Conservation (phyloP, 371 early-diverging fungal species). For the Coemansia sp. region DNA sequence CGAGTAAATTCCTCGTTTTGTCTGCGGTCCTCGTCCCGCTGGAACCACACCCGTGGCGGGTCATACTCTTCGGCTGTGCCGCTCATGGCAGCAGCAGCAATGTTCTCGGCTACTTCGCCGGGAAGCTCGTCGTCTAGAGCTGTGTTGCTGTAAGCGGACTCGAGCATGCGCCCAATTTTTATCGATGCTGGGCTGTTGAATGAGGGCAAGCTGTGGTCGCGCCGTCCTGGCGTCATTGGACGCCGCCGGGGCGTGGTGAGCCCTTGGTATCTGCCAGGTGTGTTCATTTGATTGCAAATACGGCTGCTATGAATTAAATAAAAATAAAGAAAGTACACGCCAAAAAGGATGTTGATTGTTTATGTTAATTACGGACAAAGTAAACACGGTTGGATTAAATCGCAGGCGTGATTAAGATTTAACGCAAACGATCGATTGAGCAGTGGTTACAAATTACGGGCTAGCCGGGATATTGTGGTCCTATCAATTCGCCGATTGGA, state of each 20-base stretch:
- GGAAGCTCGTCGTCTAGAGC: constrained; percentile 30
- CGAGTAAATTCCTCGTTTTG: constrained; percentile 41
- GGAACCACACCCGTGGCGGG: constrained; percentile 50
- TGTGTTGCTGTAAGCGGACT: constrained; percentile 18
- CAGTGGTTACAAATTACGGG: too few relatives aligned
- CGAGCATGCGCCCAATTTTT: constrained; percentile 33
- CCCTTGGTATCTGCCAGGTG: constrained; percentile 20
- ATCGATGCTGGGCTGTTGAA: constrained; percentile 46
- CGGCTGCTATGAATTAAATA: neutral
- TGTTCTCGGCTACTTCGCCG: constrained; percentile 15
- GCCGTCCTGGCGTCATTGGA: constrained; percentile 44
- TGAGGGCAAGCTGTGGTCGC: constrained; percentile 37
- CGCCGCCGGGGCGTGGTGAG: constrained; percentile 45
- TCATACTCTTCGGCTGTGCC: constrained; percentile 40
- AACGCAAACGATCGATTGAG: too few relatives aligned
- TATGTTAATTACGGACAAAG: neutral
- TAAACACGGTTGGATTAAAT: neutral
- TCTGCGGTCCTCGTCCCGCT: constrained; percentile 39
- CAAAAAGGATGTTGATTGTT: neutral
- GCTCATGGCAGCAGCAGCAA: constrained; percentile 19
- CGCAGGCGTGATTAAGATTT: too few relatives aligned
- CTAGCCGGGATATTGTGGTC: too few relatives aligned
- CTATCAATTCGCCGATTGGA: neutral
- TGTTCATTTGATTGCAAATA: constrained; percentile 16
- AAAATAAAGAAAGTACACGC: neutral